Evolutionary conservation across 805 yeast species (phyloP).

Genomic region (Diddensiella transvaalensis): DNA sequence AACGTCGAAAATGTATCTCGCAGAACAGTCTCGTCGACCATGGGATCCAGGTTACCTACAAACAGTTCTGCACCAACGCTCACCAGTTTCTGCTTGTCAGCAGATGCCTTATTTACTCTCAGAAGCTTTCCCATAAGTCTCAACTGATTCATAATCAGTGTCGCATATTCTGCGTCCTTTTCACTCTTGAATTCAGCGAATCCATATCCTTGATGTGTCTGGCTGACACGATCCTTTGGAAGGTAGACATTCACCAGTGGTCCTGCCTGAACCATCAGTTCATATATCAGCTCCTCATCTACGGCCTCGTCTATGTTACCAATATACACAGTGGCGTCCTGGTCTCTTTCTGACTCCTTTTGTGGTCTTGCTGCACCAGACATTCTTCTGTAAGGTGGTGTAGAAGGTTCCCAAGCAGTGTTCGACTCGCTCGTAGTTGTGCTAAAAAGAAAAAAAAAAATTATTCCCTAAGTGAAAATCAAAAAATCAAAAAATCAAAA

Average conservation of each 20-base stretch:
- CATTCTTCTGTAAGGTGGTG: too few relatives aligned
- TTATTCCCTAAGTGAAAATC: too few relatives aligned
- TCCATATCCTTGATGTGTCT: slow-evolving; percentile 80
- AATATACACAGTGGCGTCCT: slow-evolving; percentile 64
- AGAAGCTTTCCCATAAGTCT: slow-evolving; percentile 59
- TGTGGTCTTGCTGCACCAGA: background rate
- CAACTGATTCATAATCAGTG: slow-evolving; percentile 55
- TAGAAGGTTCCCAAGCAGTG: too few relatives aligned
- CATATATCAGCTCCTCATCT: slow-evolving; percentile 68
- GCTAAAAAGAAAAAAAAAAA: too few relatives aligned
- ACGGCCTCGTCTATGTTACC: slow-evolving; percentile 81
- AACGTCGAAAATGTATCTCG: slow-evolving; percentile 59
- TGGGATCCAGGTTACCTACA: slow-evolving; percentile 62
- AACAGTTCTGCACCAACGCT: slow-evolving; percentile 66
- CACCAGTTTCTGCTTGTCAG: slow-evolving; percentile 24
- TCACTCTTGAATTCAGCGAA: slow-evolving; percentile 66
- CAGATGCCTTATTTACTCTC: slow-evolving; percentile 52
- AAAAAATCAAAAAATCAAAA: too few relatives aligned
- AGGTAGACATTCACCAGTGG: slow-evolving; percentile 67
- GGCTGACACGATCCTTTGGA: slow-evolving; percentile 73
- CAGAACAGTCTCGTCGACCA: slow-evolving; percentile 59
- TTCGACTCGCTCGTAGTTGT: too few relatives aligned
- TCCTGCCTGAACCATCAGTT: slow-evolving; percentile 79
- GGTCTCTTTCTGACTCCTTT: slow-evolving; percentile 49
- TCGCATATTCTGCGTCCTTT: slow-evolving; percentile 68